phyloP scores from a whole-genome alignment of 768 basidiomycete species.

The Hydnomerulius pinastri region DNA sequence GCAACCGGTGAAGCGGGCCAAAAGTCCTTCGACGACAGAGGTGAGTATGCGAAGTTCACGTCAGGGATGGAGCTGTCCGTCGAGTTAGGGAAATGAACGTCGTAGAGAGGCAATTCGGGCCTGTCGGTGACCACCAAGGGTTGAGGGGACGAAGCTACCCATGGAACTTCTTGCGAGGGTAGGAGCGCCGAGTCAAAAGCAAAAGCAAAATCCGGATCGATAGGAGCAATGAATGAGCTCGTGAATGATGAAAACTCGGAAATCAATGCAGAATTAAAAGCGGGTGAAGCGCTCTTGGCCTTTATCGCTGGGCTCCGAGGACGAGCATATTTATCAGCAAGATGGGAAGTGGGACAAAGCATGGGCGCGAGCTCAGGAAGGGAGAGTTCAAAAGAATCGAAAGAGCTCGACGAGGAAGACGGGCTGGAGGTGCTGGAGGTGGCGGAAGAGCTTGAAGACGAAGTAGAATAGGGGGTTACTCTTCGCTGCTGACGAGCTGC shows the following conservation, averaged over 20 bases:
- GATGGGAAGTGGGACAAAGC: background rate
- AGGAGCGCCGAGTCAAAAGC: background rate
- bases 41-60: background rate
- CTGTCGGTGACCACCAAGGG: background rate
- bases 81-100: background rate
- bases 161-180: background rate
- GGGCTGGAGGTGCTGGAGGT: background rate
- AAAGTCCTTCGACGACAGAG: background rate
- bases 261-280: background rate
- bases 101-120: background rate
- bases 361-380: background rate
- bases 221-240: background rate
- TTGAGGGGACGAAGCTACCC: background rate
- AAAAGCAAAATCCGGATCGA: background rate
- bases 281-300: background rate
- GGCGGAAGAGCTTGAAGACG: background rate
- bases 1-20: background rate
- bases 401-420: background rate
- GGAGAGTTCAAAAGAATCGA: background rate
- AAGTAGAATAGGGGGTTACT: slow-evolving; percentile 5
- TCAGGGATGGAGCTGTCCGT: background rate
- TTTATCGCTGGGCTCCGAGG: background rate
- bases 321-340: background rate
- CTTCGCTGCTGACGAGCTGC: slow-evolving; percentile 1
- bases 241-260: background rate